Conservation (phyloP, 768 basidiomycete genomes). For the Guyanaporus albipodus region DNA sequence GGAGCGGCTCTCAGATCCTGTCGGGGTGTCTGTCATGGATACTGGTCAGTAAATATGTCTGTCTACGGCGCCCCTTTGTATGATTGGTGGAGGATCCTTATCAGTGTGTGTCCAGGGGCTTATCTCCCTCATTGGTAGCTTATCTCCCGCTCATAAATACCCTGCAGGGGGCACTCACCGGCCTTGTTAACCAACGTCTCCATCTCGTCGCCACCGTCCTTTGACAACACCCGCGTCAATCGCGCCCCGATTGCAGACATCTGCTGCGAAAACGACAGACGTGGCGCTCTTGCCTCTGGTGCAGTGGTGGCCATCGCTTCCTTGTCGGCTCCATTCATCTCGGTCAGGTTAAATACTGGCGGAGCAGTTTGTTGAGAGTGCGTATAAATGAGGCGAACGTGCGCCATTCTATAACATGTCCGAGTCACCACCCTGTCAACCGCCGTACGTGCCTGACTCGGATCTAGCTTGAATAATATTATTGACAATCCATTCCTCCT, state of each 20-base stretch:
- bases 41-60: too few relatives aligned
- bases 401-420: slow-evolving; percentile 1
- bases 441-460: slow-evolving; percentile 7
- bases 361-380: background rate
- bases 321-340: background rate
- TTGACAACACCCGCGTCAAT: slow-evolving; percentile 12
- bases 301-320: slow-evolving; percentile 3
- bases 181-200: slow-evolving; percentile 15
- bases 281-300: slow-evolving; percentile 6
- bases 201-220: slow-evolving; percentile 3
- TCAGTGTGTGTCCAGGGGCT: slow-evolving; percentile 14
- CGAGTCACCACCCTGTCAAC: slow-evolving; percentile 1
- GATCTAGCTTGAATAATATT: slow-evolving; percentile 1
- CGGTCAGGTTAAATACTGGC: slow-evolving; percentile 13
- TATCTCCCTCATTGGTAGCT: slow-evolving; percentile 15
- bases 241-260: slow-evolving; percentile 19
- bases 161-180: slow-evolving; percentile 1
- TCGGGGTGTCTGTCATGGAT: slow-evolving; percentile 27
- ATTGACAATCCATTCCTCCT: too few relatives aligned
- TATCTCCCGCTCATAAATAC: slow-evolving; percentile 19
- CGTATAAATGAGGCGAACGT: slow-evolving; percentile 12
- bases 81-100: too few relatives aligned
- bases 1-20: slow-evolving; percentile 39
- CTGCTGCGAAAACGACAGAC: slow-evolving; percentile 13
- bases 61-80: too few relatives aligned